These are phyloP conservation scores for Arthrobotrys pseudoclavata DNA, from an alignment of 2,329 filamentous ascomycete species.

Conservation along the genomic window DNA sequence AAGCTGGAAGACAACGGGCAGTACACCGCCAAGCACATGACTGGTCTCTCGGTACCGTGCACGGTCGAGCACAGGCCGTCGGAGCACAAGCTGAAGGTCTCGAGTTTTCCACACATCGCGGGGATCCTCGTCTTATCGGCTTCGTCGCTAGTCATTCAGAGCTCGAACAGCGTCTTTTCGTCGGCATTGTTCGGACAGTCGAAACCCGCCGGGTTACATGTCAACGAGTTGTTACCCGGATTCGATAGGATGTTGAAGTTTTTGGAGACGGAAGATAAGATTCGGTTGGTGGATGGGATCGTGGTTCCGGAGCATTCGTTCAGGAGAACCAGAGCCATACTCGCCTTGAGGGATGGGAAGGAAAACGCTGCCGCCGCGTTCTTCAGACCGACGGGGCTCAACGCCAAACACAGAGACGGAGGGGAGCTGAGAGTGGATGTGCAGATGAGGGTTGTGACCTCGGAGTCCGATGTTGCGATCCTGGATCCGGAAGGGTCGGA, in stretches of 20 bases:
- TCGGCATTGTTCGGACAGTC: slow-evolving; percentile 91
- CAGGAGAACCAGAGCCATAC: slow-evolving; percentile 84
- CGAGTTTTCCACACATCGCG: slow-evolving; percentile 96
- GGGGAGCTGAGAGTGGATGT: slow-evolving; percentile 93
- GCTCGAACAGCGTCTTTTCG: slow-evolving; percentile 94
- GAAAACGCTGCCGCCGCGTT: slow-evolving; percentile 82
- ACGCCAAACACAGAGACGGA: slow-evolving; percentile 89
- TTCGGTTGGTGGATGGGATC: slow-evolving; percentile 89
- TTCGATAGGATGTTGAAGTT: slow-evolving; percentile 87
- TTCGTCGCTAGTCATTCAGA: slow-evolving; percentile 81
- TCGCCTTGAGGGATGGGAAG: slow-evolving; percentile 85
- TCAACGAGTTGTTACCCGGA: slow-evolving; percentile 84
- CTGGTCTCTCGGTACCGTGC: slow-evolving; percentile 84
- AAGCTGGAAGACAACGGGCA: slow-evolving; percentile 79
- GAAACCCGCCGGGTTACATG: slow-evolving; percentile 81
- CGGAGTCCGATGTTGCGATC: slow-evolving; percentile 76
- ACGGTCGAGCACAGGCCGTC: slow-evolving; percentile 80
- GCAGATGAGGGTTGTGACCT: slow-evolving; percentile 94
- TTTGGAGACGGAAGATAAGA: slow-evolving; percentile 86
- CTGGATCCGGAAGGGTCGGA: slow-evolving; percentile 73
- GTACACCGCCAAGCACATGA: slow-evolving; percentile 85
- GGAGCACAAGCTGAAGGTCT: slow-evolving; percentile 81
- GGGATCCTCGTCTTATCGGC: slow-evolving; percentile 95
- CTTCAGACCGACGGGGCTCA: slow-evolving; percentile 83
- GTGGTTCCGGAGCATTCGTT: slow-evolving; percentile 97